These are phyloP conservation scores for Aschersonia sp. DNA, from an alignment of 2,329 filamentous ascomycete genomes.

Conservation along the genomic window DNA sequence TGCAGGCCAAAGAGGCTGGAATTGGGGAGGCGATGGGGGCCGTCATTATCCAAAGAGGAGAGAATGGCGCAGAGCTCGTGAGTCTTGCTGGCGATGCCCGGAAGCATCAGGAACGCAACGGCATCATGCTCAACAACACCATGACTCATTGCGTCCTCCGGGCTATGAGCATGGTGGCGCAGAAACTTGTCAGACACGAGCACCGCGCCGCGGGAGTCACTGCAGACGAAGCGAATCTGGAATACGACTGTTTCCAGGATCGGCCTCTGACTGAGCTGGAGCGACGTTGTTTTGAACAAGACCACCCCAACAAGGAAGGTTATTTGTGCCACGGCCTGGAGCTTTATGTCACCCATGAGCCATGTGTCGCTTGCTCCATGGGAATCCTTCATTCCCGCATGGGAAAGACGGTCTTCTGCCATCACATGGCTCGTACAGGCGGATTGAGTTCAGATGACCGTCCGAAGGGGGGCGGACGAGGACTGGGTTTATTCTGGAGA, in stretches of 20 bases:
- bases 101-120: conserved; percentile 40
- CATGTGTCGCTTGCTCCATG: conserved; percentile 95
- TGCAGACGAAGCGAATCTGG: conserved; percentile 24
- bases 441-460: conserved; percentile 68
- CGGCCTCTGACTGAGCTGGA: conserved; percentile 56
- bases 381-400: conserved; percentile 89
- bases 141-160: conserved; percentile 68
- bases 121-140: conserved; percentile 46
- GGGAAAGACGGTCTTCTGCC: conserved; percentile 67
- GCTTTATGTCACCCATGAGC: conserved; percentile 89
- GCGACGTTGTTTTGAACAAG: conserved; percentile 43
- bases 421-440: conserved; percentile 67
- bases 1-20: conserved; percentile 39
- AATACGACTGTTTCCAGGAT: conserved; percentile 53
- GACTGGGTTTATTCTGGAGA: conserved; percentile 57
- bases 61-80: conserved; percentile 41
- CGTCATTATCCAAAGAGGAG: conserved; percentile 55
- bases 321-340: conserved; percentile 92
- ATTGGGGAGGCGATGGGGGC: conserved; percentile 60
- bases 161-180: conserved; percentile 71
- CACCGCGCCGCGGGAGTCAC: conserved; percentile 23
- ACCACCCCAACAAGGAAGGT: conserved; percentile 57
- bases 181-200: conserved; percentile 45
- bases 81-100: conserved; percentile 66
- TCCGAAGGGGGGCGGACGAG: conserved; percentile 38